These are phyloP conservation scores for Wickerhamiella slavikovae DNA, from an alignment of 805 yeast species.

Conservation along the genomic window DNA sequence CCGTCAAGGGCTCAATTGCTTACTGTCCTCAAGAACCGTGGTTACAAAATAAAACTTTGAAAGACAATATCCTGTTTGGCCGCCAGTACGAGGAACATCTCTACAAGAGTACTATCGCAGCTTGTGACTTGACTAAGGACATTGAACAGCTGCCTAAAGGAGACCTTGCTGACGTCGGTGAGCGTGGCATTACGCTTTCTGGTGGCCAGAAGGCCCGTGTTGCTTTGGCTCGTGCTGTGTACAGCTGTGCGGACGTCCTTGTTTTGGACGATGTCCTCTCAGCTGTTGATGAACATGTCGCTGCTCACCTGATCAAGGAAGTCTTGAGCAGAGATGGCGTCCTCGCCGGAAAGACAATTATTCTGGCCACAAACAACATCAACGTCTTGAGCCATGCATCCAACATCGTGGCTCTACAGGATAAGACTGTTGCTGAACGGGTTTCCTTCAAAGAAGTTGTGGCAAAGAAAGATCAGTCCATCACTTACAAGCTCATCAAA, in stretches of 20 bases:
- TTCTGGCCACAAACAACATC: conserved; percentile 67
- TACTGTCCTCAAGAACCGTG: conserved; percentile 80
- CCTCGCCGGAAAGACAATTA: conserved; percentile 43
- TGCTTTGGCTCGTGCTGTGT: conserved; percentile 87
- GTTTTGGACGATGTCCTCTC: conserved; percentile 80
- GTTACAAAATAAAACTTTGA: conserved; percentile 80
- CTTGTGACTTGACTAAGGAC: conserved; percentile 75
- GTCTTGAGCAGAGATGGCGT: conserved; percentile 59
- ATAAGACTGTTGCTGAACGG: conserved; percentile 23
- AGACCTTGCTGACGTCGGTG: conserved; percentile 86
- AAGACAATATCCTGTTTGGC: conserved; percentile 81
- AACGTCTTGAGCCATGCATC: conserved; percentile 57
- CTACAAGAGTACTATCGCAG: conserved; percentile 59
- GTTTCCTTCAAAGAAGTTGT: conserved; percentile 42
- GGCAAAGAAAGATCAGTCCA: conserved; percentile 8
- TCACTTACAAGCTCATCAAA: conserved; percentile 8
- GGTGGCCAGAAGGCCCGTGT: conserved; percentile 98
- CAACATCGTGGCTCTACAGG: conserved; percentile 39
- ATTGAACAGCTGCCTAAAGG: conserved; percentile 67
- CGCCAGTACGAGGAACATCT: conserved; percentile 63
- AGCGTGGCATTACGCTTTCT: conserved; percentile 85
- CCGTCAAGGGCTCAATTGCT: conserved; percentile 50
- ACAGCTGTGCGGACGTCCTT: conserved; percentile 81
- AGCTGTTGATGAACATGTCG: conserved; percentile 96
- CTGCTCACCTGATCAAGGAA: conserved; percentile 59